phyloP scores from a whole-genome alignment of 2,329 filamentous ascomycete species.

The Neofusicoccum sp. region DNA sequence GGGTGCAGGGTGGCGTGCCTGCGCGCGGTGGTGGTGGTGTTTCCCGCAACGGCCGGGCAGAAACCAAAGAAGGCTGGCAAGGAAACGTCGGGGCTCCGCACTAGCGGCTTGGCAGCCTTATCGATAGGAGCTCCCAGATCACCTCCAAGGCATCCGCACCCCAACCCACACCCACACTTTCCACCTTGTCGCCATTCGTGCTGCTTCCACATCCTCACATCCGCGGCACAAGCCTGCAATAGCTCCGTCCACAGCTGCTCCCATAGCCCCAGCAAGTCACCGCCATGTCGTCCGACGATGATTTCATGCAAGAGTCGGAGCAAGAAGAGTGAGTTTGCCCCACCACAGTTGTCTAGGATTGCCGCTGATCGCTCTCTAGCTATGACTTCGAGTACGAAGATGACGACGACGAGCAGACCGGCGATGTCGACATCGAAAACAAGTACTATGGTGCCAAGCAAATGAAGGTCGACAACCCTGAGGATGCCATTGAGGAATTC shows the following conservation, averaged over 20 bases:
- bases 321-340: slow-evolving; percentile 67
- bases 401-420: slow-evolving; percentile 82
- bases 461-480: slow-evolving; percentile 80
- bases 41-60: neutral
- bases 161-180: neutral
- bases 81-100: no score
- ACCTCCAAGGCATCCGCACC: no score
- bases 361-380: slow-evolving; percentile 44
- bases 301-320: slow-evolving; percentile 92
- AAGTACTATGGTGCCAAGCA: slow-evolving; percentile 99
- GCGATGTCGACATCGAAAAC: slow-evolving; percentile 95
- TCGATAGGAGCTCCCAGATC: no score
- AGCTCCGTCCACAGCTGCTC: neutral
- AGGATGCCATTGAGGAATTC: slow-evolving; percentile 89
- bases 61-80: neutral
- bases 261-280: neutral
- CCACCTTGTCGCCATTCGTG: neutral
- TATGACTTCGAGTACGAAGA: slow-evolving; percentile 98
- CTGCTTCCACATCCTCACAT: no score
- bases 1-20: neutral
- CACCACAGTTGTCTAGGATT: neutral
- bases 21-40: neutral
- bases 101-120: no score
- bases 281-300: slow-evolving; percentile 77
- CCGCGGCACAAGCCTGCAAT: no score